A percentile compares a stretch with the other conserved stretches of the same genome.
phyloP scores from a whole-genome alignment of 2,329 filamentous ascomycete genomes.

The Cryphonectria nitschkei region DNA sequence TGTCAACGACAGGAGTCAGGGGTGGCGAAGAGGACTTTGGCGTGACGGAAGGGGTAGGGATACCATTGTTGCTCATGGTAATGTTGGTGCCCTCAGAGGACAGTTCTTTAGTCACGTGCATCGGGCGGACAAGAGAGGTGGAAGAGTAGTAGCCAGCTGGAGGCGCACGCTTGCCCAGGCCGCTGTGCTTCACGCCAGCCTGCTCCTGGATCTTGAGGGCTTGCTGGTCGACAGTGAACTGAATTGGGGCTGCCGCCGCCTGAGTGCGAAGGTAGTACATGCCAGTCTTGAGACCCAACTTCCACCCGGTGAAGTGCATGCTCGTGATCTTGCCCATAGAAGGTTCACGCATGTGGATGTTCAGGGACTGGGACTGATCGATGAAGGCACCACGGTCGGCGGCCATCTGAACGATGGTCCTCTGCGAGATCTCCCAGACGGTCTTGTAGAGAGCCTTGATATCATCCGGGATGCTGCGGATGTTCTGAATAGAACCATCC shows the following conservation, averaged over 20 bases:
- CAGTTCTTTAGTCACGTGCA: conserved; percentile 63
- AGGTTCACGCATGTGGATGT: conserved; percentile 99
- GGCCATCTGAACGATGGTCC: conserved; percentile 94
- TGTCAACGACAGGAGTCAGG: conserved; percentile 41
- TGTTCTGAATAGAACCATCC: conserved; percentile 92
- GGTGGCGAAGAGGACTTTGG: conserved; percentile 54
- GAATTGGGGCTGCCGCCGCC: conserved; percentile 94
- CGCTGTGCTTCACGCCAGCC: conserved; percentile 66
- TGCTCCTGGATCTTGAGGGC: conserved; percentile 86
- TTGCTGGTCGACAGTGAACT: conserved; percentile 98
- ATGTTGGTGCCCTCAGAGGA: conserved; percentile 41
- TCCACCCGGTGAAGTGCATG: conserved; percentile 99
- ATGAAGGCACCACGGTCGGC: conserved; percentile 98
- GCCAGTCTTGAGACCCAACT: conserved; percentile 97
- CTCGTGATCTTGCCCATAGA: conserved; percentile 99
- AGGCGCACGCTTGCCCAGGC: conserved; percentile 71
- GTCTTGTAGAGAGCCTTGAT: conserved; percentile 99
- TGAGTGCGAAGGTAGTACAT: conserved; percentile 99
- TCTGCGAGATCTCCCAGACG: conserved; percentile 98
- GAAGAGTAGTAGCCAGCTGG: conserved; percentile 61
- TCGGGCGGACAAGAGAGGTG: conserved; percentile 68
- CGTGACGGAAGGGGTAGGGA: conserved; percentile 71
- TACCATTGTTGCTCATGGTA: conserved; percentile 53
- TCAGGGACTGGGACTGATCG: conserved; percentile 97
- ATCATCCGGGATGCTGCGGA: conserved; percentile 93